Conservation (phyloP, 2,329 filamentous ascomycete genomes). For the Hortaea werneckii region DNA sequence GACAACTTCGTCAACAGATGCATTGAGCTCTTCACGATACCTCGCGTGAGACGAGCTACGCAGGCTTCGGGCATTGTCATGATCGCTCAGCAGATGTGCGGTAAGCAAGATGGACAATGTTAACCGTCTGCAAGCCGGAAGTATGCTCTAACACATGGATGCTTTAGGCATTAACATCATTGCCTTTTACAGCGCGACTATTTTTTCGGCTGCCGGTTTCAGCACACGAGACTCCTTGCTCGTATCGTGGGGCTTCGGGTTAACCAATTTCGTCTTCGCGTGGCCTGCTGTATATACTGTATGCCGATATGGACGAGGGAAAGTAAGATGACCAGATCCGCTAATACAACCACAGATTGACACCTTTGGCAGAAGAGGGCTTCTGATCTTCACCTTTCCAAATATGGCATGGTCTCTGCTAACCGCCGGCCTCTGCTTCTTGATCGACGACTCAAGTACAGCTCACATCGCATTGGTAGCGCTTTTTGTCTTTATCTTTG, state of each 20-base stretch:
- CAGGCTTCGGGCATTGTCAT: conserved; percentile 25
- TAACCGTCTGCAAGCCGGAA: neutral
- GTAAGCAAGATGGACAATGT: neutral
- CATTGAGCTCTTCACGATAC: conserved; percentile 25
- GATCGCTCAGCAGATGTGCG: conserved; percentile 24
- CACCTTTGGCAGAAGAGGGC: conserved; percentile 42
- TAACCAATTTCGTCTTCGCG: conserved; percentile 34
- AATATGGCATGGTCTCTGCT: conserved; percentile 41
- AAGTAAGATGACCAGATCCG: conserved; percentile 23
- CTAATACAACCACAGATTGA: conserved; percentile 28
- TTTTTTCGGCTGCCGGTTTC: conserved; percentile 29
- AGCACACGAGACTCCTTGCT: conserved; percentile 25
- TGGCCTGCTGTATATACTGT: neutral
- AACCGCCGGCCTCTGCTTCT: conserved; percentile 42
- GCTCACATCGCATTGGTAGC: conserved; percentile 20
- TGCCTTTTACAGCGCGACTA: conserved; percentile 22
- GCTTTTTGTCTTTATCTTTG: conserved; percentile 47
- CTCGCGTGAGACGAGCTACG: conserved; percentile 22
- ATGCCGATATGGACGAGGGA: conserved; percentile 26
- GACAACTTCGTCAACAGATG: conserved; percentile 29
- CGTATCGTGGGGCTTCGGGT: conserved; percentile 36
- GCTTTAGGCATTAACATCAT: conserved; percentile 7
- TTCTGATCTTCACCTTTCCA: conserved; percentile 41
- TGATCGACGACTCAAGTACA: conserved; percentile 39
- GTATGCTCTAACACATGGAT: neutral